Conservation (phyloP, 805 yeast genomes). For the Starmerella vitae region DNA sequence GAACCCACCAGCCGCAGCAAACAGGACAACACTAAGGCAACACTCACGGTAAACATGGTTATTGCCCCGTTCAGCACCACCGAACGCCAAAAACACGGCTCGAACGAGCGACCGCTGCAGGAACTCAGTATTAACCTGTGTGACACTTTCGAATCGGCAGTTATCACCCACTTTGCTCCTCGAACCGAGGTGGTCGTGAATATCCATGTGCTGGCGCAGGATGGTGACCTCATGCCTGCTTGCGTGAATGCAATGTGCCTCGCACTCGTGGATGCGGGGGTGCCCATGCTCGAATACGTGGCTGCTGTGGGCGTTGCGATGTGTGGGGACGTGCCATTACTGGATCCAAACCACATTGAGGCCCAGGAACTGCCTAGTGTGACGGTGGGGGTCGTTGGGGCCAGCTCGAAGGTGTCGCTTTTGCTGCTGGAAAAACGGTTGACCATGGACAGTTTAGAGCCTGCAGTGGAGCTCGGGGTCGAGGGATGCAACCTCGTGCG, state of each 20-base stretch:
- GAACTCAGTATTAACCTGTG: slow-evolving; percentile 27
- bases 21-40: slow-evolving; percentile 38
- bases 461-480: slow-evolving; percentile 64
- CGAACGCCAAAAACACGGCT: slow-evolving; percentile 56
- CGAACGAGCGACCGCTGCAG: slow-evolving; percentile 39
- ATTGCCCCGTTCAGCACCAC: slow-evolving; percentile 71
- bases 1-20: slow-evolving; percentile 51
- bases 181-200: slow-evolving; percentile 66
- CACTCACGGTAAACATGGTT: slow-evolving; percentile 48
- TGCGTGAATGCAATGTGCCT: slow-evolving; percentile 76
- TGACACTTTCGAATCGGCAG: slow-evolving; percentile 37
- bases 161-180: slow-evolving; percentile 63
- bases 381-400: slow-evolving; percentile 76
- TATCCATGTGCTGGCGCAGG: slow-evolving; percentile 70
- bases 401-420: slow-evolving; percentile 62
- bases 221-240: slow-evolving; percentile 74
- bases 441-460: slow-evolving; percentile 67
- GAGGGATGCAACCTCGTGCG: slow-evolving; percentile 76
- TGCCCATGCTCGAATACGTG: slow-evolving; percentile 83
- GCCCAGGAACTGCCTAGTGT: slow-evolving; percentile 70
- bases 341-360: slow-evolving; percentile 73
- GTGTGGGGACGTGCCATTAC: slow-evolving; percentile 59
- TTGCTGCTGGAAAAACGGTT: slow-evolving; percentile 68
- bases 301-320: slow-evolving; percentile 69
- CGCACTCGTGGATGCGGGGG: slow-evolving; percentile 89